Evolutionary conservation across 2,329 filamentous ascomycete genomes (phyloP), one percentile per base, ranked within the genome.

Genomic region (Colletotrichum brevisporum): DNA sequence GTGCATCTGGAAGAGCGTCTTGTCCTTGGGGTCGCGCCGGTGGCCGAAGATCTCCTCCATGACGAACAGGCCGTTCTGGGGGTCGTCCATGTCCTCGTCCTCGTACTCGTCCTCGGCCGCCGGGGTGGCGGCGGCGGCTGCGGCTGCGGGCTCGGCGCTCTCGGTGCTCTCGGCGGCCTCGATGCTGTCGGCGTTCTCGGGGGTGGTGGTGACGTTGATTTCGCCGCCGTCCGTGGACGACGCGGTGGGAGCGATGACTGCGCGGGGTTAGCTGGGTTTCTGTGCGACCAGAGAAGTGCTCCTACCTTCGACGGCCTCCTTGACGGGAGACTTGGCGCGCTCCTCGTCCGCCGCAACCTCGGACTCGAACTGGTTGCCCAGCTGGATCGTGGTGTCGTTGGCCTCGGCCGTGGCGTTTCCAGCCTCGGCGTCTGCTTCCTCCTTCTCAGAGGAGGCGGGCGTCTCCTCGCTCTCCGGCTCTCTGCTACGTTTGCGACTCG

Each of bases 1-100:
- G 5, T 76, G 71, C 9, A 80, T 57, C 55, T 80, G 76, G 50
- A 80, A 74, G 8, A 72, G 69, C 2, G 69, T 71, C 27, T 63
- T 45, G 47, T 72, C 71, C n/a, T 60, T 63, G 13, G 57, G 60
- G 16, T 71, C 61, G 3, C 36, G 65, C 24, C 69, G 64, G 10
- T 72, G 69, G 3, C 36, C 65, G 4, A 60, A 45, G 50, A 72
- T 71, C 9, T 55, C 39, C 12, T 71, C 65, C 2, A 72, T 24
- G 6, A 67, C 71, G 21, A 63, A 71, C 1, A 59, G 16, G 39
- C 56, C 67, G 6, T 41, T 52, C 36, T 57, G 41, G 5, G 27
- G 47, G 3, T 66, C 67, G 8, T 70, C 54, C 57, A 59, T 54
- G 6, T 51, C 45, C 47, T 50, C 61, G 41, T 69, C 66, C 2